These are phyloP conservation scores for Saturnispora ahearnii DNA, from an alignment of 805 yeast species.

Conservation along the genomic window DNA sequence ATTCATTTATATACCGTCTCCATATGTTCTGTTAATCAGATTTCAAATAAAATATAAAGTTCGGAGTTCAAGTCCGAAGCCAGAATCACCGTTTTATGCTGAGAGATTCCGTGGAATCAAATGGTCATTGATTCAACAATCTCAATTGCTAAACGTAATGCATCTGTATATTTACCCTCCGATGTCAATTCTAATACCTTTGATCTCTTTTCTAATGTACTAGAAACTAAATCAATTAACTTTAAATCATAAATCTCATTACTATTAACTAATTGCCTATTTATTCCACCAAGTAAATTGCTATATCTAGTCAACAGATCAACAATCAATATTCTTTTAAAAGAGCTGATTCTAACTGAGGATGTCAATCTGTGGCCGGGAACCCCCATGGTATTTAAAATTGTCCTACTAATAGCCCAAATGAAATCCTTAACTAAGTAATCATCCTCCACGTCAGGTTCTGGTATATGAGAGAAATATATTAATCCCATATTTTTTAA, in stretches of 20 bases:
- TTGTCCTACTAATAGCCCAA: constrained; percentile 20
- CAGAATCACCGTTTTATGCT: neutral
- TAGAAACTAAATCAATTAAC: neutral
- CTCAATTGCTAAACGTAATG: constrained; percentile 7
- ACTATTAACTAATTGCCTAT: neutral
- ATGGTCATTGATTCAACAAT: constrained; percentile 5
- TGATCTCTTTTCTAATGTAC: constrained; percentile 14
- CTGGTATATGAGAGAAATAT: constrained; percentile 20
- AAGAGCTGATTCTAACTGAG: constrained; percentile 16
- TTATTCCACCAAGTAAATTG: neutral
- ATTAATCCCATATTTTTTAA: constrained; percentile 22
- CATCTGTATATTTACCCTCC: neutral
- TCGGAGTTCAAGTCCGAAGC: neutral
- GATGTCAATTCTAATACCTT: constrained; percentile 6
- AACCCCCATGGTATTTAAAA: constrained; percentile 13
- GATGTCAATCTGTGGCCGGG: constrained; percentile 22
- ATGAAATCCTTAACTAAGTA: constrained; percentile 15
- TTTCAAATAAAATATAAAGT: neutral
- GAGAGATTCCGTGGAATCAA: too few species aligned
- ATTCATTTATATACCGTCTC: neutral
- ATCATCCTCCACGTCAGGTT: neutral
- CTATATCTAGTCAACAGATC: constrained; percentile 8
- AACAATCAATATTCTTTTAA: constrained; percentile 13
- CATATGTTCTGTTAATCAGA: neutral
- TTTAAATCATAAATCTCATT: neutral